Base-by-base conservation (phyloP, 805 yeast species). In the Saccharomycopsis capsularis region DNA sequence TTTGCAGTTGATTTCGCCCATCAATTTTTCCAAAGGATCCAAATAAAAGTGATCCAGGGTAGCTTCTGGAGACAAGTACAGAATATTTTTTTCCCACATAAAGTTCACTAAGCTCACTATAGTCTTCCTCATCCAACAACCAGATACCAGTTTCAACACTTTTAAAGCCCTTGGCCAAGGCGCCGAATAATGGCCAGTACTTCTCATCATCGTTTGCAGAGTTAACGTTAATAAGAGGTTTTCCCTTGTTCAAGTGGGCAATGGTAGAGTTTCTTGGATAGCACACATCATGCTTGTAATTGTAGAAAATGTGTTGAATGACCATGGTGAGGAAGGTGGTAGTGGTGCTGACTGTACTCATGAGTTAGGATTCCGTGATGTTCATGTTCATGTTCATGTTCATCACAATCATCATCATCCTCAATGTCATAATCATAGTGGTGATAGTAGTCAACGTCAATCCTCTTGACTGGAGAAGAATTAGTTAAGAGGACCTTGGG, bases 191-290 rank as follows among this genome's bases (percentile, higher is more conserved):
- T 1, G 86, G 86, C 4, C 65, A 57, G 2, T 57, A 51, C 56
- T 86, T 66, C 81, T 82, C 78, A 60, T 81, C 82, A 59, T 81
- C 87, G 58, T 82, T 82, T 58, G 81, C 87, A 1, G 85, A 78
- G 58, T 81, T 87, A 22, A 80, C 66, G 40, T 69, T 67, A 43
- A 61, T 50, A 11, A 60, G 39, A n/a, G 50, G 23, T 9, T 60
- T 60, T 40, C 58, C 64, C 32, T 55, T 56, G n/a, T 64, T 62
- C 37, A 61, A 41, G 6, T 37, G 46, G 4, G 47, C 40, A 11
- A 47, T 22, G 9, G 50, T 47, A 7, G 50, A 23, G 35, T 47
- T 47, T 16, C 37, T 15, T 23, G 47, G 51, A 24, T 47, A 25
- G 22, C 51, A 47, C 16, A 47, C 25, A 6, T 39, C 32, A 18